Evolutionary conservation across 2,329 filamentous ascomycete species (phyloP).

Genomic region (Aspergillus sp.): DNA sequence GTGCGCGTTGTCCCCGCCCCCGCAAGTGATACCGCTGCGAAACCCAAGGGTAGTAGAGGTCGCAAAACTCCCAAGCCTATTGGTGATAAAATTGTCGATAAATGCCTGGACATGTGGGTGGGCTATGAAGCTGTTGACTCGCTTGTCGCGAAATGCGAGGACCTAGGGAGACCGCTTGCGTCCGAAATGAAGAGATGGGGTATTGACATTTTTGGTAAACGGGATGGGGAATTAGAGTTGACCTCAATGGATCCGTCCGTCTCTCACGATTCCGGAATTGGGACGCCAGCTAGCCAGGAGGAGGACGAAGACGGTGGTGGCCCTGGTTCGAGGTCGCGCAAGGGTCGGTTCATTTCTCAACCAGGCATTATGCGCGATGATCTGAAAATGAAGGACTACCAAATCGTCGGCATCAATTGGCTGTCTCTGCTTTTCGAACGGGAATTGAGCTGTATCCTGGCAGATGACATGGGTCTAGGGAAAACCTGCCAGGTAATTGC

Average conservation of each 20-base stretch:
- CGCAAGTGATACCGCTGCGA: constrained; percentile 25
- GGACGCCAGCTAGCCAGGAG: constrained; percentile 48
- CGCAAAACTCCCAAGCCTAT: constrained; percentile 47
- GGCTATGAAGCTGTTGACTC: constrained; percentile 78
- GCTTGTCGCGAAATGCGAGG: constrained; percentile 68
- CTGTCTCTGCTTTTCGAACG: constrained; percentile 73
- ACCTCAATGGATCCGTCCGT: constrained; percentile 44
- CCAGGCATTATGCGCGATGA: constrained; percentile 69
- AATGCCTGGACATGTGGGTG: constrained; percentile 62
- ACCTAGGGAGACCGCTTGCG: constrained; percentile 58
- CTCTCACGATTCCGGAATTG: constrained; percentile 58
- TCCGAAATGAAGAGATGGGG: constrained; percentile 61
- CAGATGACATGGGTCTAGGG: constrained; percentile 91
- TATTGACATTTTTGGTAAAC: constrained; percentile 55
- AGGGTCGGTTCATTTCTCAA: constrained; percentile 51
- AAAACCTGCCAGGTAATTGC: constrained; percentile 97
- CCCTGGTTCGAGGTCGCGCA: constrained; percentile 26
- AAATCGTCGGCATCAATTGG: constrained; percentile 93
- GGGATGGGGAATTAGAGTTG: constrained; percentile 53
- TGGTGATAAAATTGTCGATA: constrained; percentile 60
- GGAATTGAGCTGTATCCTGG: constrained; percentile 77
- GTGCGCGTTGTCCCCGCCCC: constrained; percentile 56
- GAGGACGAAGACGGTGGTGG: constrained; percentile 43
- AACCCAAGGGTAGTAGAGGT: constrained; percentile 45
- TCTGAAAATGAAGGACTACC: constrained; percentile 81